Evolutionary conservation across 1,139 yeast genomes (phyloP), one percentile per base, ranked within the genome.

Genomic region (Lodderomyces beijingensis): DNA sequence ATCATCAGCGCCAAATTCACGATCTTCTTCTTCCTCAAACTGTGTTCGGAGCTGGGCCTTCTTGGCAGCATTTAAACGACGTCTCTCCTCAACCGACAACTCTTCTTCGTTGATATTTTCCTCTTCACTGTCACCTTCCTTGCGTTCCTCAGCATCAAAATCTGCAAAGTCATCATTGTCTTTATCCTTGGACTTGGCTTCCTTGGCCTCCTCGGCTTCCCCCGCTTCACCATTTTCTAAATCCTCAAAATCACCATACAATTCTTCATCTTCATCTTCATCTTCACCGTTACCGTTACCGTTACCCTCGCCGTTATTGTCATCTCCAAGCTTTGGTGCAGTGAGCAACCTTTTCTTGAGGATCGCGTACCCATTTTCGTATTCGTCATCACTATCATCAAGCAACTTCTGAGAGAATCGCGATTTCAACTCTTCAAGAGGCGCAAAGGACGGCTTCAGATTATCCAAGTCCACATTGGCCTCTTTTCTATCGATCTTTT

Each of bases 11-110:
- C 79, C 83, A 45, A 74, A 73, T 40, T 84, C 88, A 30, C 85
- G 70, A 43, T 82, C 89, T 56, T 86, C 95, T 59, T 84, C 94
- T 47, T 85, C 93, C 53, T 88, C 96, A 50, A 91, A 87, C 53
- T 91, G 96, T 49, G 85, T 67, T 41, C 88, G 78, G 40, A 89
- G 67, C 50, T 86, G 82, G 40, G 89, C 96, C 51, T 91, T 93
- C 64, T 85, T 87, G 39, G 83, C 79, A 1, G 96, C 95, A 52
- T 89, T 88, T 32, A 77, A 65, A 33, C 77, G 77, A 55, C 98
- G 77, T 53, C 78, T 82, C 49, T 81, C 76, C 34, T 78, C 87
- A 27, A 79, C 60, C 0, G 84, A 67, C 45, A 72, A 48, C 47
- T 62, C 60, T 12, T 62, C 65, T 8, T 54, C 66, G 11, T 50